These are phyloP conservation scores for Chiua virens DNA, from an alignment of 768 basidiomycete genomes.

Conservation along the genomic window DNA sequence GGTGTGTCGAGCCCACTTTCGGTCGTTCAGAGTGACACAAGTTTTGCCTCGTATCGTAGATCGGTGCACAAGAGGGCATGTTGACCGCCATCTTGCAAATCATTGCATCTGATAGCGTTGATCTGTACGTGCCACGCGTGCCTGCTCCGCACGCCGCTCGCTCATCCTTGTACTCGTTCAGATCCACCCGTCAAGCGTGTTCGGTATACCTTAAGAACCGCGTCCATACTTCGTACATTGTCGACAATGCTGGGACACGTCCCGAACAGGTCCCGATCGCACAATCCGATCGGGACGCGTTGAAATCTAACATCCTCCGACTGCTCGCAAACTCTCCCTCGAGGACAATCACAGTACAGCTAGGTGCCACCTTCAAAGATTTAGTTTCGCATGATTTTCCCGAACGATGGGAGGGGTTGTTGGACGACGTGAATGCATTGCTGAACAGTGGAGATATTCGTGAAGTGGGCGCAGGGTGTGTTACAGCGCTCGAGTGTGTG, in stretches of 20 bases:
- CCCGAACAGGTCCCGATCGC: slow-evolving; percentile 66
- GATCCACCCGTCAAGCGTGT: slow-evolving; percentile 81
- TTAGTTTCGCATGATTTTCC: slow-evolving; percentile 80
- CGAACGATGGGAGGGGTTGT: slow-evolving; percentile 65
- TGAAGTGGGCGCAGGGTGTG: slow-evolving; percentile 79
- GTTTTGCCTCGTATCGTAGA: slow-evolving; percentile 40
- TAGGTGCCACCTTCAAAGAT: slow-evolving; percentile 70
- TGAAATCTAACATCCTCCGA: slow-evolving; percentile 65
- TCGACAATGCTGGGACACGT: slow-evolving; percentile 44
- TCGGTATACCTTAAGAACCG: slow-evolving; percentile 92
- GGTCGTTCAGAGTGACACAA: not conserved
- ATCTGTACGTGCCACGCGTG: slow-evolving; percentile 63
- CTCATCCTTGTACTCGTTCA: slow-evolving; percentile 25
- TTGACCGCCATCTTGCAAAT: slow-evolving; percentile 84
- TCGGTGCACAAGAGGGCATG: slow-evolving; percentile 79
- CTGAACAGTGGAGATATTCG: slow-evolving; percentile 62
- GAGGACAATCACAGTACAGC: slow-evolving; percentile 69
- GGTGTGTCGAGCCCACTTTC: slow-evolving; percentile 38
- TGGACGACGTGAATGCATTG: slow-evolving; percentile 66
- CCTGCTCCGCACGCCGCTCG: slow-evolving; percentile 3
- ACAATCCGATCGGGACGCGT: slow-evolving; percentile 66
- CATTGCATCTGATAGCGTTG: slow-evolving; percentile 73
- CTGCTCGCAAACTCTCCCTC: slow-evolving; percentile 69
- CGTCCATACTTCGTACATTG: slow-evolving; percentile 62
- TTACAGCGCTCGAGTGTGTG: slow-evolving; percentile 75